Percentiles rank a stretch among this genome's conserved stretches.
These are phyloP conservation scores for Corymbia maculata DNA, from an alignment of 345 rosid genomes.

Conservation along the genomic window DNA sequence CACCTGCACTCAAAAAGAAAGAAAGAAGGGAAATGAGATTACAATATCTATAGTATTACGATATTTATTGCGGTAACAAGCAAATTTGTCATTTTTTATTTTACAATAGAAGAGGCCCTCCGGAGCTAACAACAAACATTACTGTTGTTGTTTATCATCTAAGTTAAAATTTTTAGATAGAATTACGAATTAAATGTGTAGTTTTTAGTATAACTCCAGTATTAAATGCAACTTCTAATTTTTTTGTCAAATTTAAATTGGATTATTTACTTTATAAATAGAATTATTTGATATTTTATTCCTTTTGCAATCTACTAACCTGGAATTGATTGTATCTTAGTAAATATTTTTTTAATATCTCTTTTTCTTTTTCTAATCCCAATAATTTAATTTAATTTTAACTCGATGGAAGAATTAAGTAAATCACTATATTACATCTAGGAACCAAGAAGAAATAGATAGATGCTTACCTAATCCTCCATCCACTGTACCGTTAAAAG, in stretches of 20 bases:
- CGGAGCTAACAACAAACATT: neutral
- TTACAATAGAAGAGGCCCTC: no score
- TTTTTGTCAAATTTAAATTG: neutral
- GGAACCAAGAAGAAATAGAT: neutral
- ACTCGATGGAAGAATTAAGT: neutral
- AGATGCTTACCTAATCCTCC: neutral
- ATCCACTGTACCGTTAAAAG: accelerated
- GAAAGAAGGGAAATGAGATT: neutral
- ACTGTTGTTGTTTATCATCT: neutral
- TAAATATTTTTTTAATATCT: no score
- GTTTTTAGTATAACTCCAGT: neutral
- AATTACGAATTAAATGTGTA: no score
- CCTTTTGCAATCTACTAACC: neutral
- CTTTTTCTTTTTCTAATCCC: no score
- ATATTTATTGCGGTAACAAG: neutral
- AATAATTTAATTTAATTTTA: no score
- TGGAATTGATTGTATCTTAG: neutral
- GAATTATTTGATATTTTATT: no score
- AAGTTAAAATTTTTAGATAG: neutral
- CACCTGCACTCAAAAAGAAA: neutral
- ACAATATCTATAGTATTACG: neutral
- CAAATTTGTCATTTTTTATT: neutral
- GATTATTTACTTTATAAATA: neutral
- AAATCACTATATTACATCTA: neutral
- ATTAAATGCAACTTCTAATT: neutral